Percentiles rank a stretch among this genome's conserved stretches.
Conservation (phyloP, 2,329 filamentous ascomycete species). For the Chrysoporthe puriensis region DNA sequence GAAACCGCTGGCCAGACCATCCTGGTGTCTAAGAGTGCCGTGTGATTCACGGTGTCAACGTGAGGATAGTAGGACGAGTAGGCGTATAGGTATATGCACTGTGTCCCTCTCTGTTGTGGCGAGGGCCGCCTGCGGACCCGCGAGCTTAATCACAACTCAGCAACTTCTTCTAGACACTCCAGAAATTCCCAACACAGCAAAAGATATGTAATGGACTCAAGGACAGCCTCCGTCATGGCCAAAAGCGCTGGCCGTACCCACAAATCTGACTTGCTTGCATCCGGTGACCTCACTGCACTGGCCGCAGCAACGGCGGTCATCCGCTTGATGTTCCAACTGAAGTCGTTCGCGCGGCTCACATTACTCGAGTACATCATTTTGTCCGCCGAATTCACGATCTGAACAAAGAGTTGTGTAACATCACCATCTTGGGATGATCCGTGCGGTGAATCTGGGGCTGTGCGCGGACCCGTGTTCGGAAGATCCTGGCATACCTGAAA, state of each 20-base stretch:
- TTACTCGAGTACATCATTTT: neutral
- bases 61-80: neutral
- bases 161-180: neutral
- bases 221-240: neutral
- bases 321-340: neutral
- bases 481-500: neutral
- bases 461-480: neutral
- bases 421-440: neutral
- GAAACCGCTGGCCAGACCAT: neutral
- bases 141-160: neutral
- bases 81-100: neutral
- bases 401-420: neutral
- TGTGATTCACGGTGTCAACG: neutral
- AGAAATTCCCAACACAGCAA: neutral
- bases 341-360: neutral
- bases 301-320: neutral
- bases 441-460: neutral
- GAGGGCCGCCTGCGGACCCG: neutral
- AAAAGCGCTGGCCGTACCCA: neutral
- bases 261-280: neutral
- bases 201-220: neutral
- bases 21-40: neutral
- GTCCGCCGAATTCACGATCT: neutral
- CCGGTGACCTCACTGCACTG: neutral
- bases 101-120: neutral